phyloP scores from a whole-genome alignment of 1,284 basidiomycete genomes.

The Cystobasidium slooffiae region DNA sequence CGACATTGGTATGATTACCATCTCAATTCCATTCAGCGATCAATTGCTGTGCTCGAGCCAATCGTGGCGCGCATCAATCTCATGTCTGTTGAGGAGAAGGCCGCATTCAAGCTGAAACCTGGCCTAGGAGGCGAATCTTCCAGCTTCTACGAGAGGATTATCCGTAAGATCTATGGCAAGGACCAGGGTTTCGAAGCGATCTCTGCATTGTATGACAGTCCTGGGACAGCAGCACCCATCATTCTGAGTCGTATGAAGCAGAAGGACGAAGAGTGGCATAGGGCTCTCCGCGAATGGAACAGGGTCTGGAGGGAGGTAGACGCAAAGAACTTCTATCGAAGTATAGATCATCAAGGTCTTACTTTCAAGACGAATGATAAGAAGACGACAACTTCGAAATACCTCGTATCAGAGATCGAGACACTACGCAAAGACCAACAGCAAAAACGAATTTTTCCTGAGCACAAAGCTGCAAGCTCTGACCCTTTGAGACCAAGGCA shows the following conservation, averaged over 20 bases:
- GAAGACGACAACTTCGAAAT: slow-evolving; percentile 79
- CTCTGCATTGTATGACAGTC: slow-evolving; percentile 88
- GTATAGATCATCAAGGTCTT: slow-evolving; percentile 92
- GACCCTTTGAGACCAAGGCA: slow-evolving; percentile 56
- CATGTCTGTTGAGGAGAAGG: slow-evolving; percentile 86
- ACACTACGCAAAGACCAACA: slow-evolving; percentile 70
- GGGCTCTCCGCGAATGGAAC: slow-evolving; percentile 93
- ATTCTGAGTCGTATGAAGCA: slow-evolving; percentile 87
- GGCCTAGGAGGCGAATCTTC: slow-evolving; percentile 87
- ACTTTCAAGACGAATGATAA: slow-evolving; percentile 95
- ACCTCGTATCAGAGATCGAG: slow-evolving; percentile 88
- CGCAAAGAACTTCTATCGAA: slow-evolving; percentile 93
- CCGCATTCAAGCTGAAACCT: slow-evolving; percentile 78
- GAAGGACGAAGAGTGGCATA: slow-evolving; percentile 97
- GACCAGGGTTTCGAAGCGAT: slow-evolving; percentile 78
- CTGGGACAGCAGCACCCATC: slow-evolving; percentile 86
- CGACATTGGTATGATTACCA: slow-evolving; percentile 92
- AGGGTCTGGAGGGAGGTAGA: slow-evolving; percentile 97
- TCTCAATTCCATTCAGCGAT: slow-evolving; percentile 85
- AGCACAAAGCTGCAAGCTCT: slow-evolving; percentile 28
- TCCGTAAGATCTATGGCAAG: slow-evolving; percentile 90
- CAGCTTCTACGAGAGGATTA: slow-evolving; percentile 74
- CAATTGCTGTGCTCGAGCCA: slow-evolving; percentile 88
- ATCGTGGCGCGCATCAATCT: slow-evolving; percentile 80
- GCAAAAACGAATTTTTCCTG: slow-evolving; percentile 63